phyloP scores from a whole-genome alignment of 2,329 filamentous ascomycete species.

The Curvularia sp. region DNA sequence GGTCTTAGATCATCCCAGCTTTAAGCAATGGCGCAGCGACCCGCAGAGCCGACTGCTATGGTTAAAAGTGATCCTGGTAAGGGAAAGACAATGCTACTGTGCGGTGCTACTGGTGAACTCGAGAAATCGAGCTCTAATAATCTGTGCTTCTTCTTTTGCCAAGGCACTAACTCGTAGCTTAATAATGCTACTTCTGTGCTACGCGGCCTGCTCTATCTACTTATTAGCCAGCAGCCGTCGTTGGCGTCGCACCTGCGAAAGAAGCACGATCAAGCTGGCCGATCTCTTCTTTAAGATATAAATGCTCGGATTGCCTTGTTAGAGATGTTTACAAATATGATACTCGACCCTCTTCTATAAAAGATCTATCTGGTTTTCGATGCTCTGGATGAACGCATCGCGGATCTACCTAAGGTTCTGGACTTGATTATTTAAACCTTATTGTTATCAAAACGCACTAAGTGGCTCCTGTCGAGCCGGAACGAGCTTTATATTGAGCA shows the following conservation, averaged over 20 bases:
- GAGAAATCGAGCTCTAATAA: slow-evolving; percentile 9
- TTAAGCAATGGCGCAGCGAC: slow-evolving; percentile 33
- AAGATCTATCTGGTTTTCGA: slow-evolving; percentile 53
- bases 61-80: neutral
- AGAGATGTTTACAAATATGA: slow-evolving; percentile 49
- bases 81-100: slow-evolving; percentile 44
- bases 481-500: slow-evolving; percentile 51
- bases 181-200: slow-evolving; percentile 48
- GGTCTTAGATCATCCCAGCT: slow-evolving; percentile 27
- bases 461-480: slow-evolving; percentile 49
- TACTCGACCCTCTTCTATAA: slow-evolving; percentile 44
- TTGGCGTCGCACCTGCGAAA: slow-evolving; percentile 47
- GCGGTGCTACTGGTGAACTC: slow-evolving; percentile 35
- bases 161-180: no score
- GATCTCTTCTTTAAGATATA: slow-evolving; percentile 51
- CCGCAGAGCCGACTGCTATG: slow-evolving; percentile 29
- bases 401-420: slow-evolving; percentile 1
- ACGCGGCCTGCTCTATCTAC: slow-evolving; percentile 53
- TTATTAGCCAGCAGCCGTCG: slow-evolving; percentile 45
- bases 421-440: neutral
- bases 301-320: slow-evolving; percentile 51
- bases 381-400: slow-evolving; percentile 57
- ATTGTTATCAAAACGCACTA: neutral
- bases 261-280: slow-evolving; percentile 30
- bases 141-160: no score